A percentile compares a stretch with the other conserved stretches of the same genome.
Conservation (phyloP, 1,284 basidiomycete genomes). For the Ganoderma leucocontextum region DNA sequence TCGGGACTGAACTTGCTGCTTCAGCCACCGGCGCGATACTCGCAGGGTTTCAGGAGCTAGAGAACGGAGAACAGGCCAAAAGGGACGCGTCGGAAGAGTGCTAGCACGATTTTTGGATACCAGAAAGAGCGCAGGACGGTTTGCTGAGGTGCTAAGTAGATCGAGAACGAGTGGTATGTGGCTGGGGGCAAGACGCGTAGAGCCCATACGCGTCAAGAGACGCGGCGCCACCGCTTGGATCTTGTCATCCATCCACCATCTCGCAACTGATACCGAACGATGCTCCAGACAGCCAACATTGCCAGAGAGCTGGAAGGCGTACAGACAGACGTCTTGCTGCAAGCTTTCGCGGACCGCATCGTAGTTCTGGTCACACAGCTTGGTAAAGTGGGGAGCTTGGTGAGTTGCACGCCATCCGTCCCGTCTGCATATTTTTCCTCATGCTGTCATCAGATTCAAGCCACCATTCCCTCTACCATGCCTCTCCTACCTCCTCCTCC, state of each 20-base stretch:
- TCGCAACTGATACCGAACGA: constrained; percentile 11
- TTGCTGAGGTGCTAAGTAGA: background rate
- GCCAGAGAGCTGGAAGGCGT: constrained; percentile 60
- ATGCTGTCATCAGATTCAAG: constrained; percentile 72
- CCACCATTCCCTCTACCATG: constrained; percentile 72
- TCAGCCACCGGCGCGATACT: constrained; percentile 7
- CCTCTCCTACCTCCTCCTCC: constrained; percentile 59
- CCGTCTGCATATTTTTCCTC: background rate
- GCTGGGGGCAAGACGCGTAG: constrained; percentile 9
- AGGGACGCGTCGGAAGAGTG: background rate
- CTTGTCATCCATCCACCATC: background rate
- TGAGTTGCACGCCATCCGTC: constrained; percentile 45
- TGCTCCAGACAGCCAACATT: constrained; percentile 46
- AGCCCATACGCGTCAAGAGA: background rate
- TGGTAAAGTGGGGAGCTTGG: constrained; percentile 88
- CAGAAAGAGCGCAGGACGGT: background rate
- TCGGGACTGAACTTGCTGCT: background rate
- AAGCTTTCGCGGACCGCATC: constrained; percentile 80
- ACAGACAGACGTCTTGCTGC: constrained; percentile 79
- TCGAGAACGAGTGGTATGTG: background rate
- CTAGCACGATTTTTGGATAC: background rate
- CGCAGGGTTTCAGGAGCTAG: background rate
- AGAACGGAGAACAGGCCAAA: background rate
- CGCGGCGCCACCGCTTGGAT: background rate
- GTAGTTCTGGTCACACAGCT: constrained; percentile 87